phyloP scores from a whole-genome alignment of 2,329 filamentous ascomycete genomes.

The Gliomastix tumulicola region DNA sequence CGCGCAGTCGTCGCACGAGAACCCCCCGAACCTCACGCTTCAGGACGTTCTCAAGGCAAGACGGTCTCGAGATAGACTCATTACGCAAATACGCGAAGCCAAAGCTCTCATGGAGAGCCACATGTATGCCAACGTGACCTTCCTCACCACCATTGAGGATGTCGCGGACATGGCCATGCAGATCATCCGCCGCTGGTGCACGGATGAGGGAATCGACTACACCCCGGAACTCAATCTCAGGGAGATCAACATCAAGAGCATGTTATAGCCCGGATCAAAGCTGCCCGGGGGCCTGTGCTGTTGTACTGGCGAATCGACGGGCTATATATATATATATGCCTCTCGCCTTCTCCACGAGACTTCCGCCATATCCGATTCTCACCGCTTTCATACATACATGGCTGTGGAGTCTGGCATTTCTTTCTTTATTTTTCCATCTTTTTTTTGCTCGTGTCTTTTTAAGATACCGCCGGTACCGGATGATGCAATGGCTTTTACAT shows the following conservation, averaged over 20 bases:
- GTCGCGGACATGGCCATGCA: conserved; percentile 27
- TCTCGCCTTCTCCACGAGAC: too few relatives aligned
- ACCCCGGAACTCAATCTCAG: background rate
- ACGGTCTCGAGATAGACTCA: conserved; percentile 5
- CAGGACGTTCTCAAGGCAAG: conserved; percentile 4
- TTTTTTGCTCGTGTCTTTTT: too few relatives aligned
- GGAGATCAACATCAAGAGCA: background rate
- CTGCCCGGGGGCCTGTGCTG: too few relatives aligned
- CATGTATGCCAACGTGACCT: conserved; percentile 22
- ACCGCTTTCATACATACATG: too few relatives aligned
- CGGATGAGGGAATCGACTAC: conserved; percentile 36
- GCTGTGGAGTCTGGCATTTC: too few relatives aligned
- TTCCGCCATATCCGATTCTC: too few relatives aligned
- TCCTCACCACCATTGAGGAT: conserved; percentile 38
- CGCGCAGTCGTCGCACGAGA: conserved; percentile 6
- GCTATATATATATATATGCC: too few relatives aligned
- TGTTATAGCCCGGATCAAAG: too few relatives aligned
- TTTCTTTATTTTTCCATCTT: too few relatives aligned
- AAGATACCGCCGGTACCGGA: too few relatives aligned
- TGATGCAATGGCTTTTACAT: too few relatives aligned
- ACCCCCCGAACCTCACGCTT: conserved; percentile 6
- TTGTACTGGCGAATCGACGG: too few relatives aligned
- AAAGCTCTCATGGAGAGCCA: conserved; percentile 4
- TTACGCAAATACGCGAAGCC: conserved; percentile 7
- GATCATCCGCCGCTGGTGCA: conserved; percentile 34